A percentile compares a stretch with the other conserved stretches of the same genome.
Evolutionary conservation across 116 monocot genomes (phyloP).

Genomic region (Phalaenopsis hybrid): DNA sequence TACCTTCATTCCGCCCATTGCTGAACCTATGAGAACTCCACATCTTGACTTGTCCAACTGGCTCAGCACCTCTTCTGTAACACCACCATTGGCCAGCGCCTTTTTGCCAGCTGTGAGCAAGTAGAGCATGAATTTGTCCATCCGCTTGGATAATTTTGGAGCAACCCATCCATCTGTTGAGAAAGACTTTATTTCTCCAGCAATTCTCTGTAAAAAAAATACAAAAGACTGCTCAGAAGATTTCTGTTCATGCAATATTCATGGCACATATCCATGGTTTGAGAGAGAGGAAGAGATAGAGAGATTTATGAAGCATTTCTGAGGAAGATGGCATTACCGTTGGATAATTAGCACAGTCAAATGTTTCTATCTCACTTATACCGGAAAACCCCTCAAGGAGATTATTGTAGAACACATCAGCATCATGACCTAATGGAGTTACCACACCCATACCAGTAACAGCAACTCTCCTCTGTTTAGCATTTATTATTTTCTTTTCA

Average conservation of each 20-base stretch:
- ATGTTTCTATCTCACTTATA: slow-evolving; percentile 82
- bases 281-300: not conserved
- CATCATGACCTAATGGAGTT: slow-evolving; percentile 79
- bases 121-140: slow-evolving; percentile 99
- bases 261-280: not conserved
- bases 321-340: slow-evolving; percentile 39
- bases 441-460: slow-evolving; percentile 97
- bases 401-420: slow-evolving; percentile 80
- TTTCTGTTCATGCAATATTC: not conserved
- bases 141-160: slow-evolving; percentile 78
- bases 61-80: slow-evolving; percentile 58
- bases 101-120: slow-evolving; percentile 93
- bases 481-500: slow-evolving; percentile 49
- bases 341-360: slow-evolving; percentile 79
- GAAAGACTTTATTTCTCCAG: slow-evolving; percentile 91
- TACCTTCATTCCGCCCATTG: slow-evolving; percentile 93
- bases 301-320: not conserved
- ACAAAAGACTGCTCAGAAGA: not conserved
- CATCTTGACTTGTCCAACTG: slow-evolving; percentile 74
- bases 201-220: slow-evolving; percentile 78
- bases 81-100: slow-evolving; percentile 69
- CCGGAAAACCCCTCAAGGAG: slow-evolving; percentile 87
- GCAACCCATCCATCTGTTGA: slow-evolving; percentile 91
- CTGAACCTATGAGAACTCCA: slow-evolving; percentile 85
- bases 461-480: slow-evolving; percentile 73